A percentile compares a stretch with the other conserved stretches of the same genome.
These are phyloP conservation scores for Limnanthes douglasii DNA, from an alignment of 345 rosid genomes.

Conservation along the genomic window DNA sequence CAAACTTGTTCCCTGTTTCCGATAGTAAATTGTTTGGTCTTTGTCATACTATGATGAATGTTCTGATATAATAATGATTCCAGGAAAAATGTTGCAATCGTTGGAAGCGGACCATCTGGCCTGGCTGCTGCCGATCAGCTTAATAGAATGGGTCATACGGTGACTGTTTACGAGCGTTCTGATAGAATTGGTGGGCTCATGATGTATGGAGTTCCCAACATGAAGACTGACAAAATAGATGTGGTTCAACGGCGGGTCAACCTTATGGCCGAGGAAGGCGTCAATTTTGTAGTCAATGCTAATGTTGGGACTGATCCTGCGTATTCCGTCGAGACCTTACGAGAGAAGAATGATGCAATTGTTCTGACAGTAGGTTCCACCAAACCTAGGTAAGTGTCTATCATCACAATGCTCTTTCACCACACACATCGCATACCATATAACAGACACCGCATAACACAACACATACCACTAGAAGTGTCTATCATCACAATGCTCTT, in stretches of 20 bases:
- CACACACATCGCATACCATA: background rate
- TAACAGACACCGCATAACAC: too few species aligned
- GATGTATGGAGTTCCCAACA: constrained; percentile 99
- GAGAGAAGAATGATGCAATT: constrained; percentile 70
- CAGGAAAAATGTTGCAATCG: constrained; percentile 75
- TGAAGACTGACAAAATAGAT: constrained; percentile 91
- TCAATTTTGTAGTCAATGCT: constrained; percentile 80
- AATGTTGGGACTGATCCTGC: constrained; percentile 69
- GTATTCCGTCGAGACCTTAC: constrained; percentile 59
- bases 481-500: background rate
- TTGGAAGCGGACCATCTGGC: constrained; percentile 98
- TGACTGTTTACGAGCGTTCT: constrained; percentile 92
- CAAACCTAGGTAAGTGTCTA: constrained; percentile 58
- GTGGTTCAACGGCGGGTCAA: constrained; percentile 87
- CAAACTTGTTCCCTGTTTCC: too few species aligned
- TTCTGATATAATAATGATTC: constrained; percentile 3
- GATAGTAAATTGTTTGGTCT: constrained; percentile 1
- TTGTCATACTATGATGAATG: background rate
- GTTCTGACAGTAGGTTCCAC: constrained; percentile 93
- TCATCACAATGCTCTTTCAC: background rate
- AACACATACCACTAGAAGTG: too few species aligned
- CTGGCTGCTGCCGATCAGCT: constrained; percentile 98
- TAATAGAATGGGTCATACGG: constrained; percentile 86
- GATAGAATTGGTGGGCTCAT: constrained; percentile 97
- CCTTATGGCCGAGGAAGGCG: constrained; percentile 86